phyloP scores from a whole-genome alignment of 2,329 filamentous ascomycete species.

The Exophiala viscosa region DNA sequence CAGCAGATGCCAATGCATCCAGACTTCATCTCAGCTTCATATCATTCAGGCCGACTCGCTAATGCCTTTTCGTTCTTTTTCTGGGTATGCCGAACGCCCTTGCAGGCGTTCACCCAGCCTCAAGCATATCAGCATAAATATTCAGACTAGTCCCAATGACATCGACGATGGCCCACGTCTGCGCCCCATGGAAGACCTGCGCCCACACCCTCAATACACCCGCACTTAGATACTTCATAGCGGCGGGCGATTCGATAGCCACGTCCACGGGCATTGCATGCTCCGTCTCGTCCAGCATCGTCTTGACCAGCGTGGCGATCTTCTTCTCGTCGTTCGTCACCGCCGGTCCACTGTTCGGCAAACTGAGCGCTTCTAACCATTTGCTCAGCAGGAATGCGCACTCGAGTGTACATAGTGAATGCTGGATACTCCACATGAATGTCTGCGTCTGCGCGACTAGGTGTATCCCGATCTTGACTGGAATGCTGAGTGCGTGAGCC shows the following conservation, averaged over 20 bases:
- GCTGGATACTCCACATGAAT: conserved; percentile 41
- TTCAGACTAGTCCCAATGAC: conserved; percentile 41
- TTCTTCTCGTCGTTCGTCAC: conserved; percentile 38
- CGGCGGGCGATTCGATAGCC: conserved; percentile 30
- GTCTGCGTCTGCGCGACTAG: conserved; percentile 39
- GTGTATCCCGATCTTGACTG: conserved; percentile 37
- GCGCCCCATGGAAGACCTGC: conserved; percentile 40
- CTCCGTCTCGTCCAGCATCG: conserved; percentile 42
- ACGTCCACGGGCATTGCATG: conserved; percentile 21
- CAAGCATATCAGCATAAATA: conserved; percentile 40
- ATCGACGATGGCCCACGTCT: conserved; percentile 44
- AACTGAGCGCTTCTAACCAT: conserved; percentile 37
- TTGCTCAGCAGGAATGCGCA: conserved; percentile 41
- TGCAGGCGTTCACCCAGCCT: conserved; percentile 26
- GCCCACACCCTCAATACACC: conserved; percentile 43
- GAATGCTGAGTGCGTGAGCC: conserved; percentile 63
- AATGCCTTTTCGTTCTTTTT: neutral
- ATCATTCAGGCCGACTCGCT: too few species aligned
- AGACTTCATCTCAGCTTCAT: too few species aligned
- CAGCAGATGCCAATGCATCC: neutral
- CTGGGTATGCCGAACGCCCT: too few species aligned
- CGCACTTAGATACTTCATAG: conserved; percentile 37
- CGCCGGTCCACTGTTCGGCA: conserved; percentile 33
- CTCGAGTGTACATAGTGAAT: conserved; percentile 39
- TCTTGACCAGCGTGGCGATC: conserved; percentile 37